A percentile compares a stretch with the other conserved stretches of the same genome.
phyloP scores from a whole-genome alignment of 768 basidiomycete species.

The Trametes elegans region DNA sequence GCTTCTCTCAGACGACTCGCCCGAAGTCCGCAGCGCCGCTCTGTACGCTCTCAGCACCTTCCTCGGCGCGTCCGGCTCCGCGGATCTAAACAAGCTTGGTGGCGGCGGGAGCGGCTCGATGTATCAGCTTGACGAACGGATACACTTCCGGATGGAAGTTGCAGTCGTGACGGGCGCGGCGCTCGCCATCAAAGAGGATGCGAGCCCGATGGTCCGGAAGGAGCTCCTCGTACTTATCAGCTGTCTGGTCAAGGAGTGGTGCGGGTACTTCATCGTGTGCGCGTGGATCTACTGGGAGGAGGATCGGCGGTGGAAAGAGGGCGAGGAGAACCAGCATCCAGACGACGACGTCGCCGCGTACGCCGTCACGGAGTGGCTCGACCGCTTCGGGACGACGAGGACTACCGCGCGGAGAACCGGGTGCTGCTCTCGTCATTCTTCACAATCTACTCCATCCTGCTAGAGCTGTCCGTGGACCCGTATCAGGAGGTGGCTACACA shows the following conservation, averaged over 20 bases:
- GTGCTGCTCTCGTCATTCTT: conserved; percentile 90
- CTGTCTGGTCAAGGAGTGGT: conserved; percentile 93
- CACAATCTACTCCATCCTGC: conserved; percentile 83
- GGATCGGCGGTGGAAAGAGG: conserved; percentile 62
- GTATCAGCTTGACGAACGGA: conserved; percentile 70
- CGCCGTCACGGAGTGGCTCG: conserved; percentile 79
- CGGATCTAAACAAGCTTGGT: conserved; percentile 62
- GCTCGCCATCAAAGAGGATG: conserved; percentile 88
- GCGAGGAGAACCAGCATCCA: conserved; percentile 32
- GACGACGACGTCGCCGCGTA: conserved; percentile 74
- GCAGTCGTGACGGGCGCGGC: conserved; percentile 88
- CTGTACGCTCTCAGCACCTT: conserved; percentile 92
- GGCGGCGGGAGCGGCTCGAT: conserved; percentile 86
- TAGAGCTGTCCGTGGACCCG: conserved; percentile 91
- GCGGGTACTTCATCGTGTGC: conserved; percentile 93
- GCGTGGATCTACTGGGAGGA: conserved; percentile 98
- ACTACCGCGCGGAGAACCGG: conserved; percentile 70
- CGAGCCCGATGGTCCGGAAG: conserved; percentile 94
- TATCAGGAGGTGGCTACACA: conserved; percentile 90
- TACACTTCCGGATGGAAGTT: conserved; percentile 86
- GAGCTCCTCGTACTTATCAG: conserved; percentile 90
- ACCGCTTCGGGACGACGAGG: conserved; percentile 65
- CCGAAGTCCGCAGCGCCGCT: conserved; percentile 90
- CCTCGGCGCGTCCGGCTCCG: conserved; percentile 83
- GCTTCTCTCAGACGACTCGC: conserved; percentile 81